These are phyloP conservation scores for Mycosphaerelloides madeirae DNA, from an alignment of 2,329 filamentous ascomycete genomes.

Conservation along the genomic window DNA sequence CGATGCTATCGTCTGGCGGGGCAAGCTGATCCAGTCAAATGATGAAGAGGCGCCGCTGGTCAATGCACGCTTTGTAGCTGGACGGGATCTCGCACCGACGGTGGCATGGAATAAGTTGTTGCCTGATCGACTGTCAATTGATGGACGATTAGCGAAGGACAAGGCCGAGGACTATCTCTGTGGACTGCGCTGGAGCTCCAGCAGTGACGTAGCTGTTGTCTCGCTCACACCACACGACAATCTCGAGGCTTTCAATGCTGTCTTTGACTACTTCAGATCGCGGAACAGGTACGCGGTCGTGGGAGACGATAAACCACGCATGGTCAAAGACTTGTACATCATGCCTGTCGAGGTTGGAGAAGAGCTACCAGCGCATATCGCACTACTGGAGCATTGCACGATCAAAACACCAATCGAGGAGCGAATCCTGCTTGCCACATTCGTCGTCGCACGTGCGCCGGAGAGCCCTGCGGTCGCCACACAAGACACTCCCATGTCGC, in stretches of 20 bases:
- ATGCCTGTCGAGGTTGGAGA: conserved; percentile 73
- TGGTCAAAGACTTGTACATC: conserved; percentile 86
- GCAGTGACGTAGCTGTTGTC: conserved; percentile 79
- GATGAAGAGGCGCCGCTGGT: conserved; percentile 44
- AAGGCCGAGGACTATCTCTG: conserved; percentile 89
- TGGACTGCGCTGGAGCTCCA: conserved; percentile 72
- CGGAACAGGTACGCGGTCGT: conserved; percentile 85
- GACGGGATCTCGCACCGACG: conserved; percentile 66
- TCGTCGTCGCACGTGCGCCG: conserved; percentile 69
- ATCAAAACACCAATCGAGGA: conserved; percentile 68
- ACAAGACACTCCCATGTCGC: neutral
- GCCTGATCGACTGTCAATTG: conserved; percentile 64
- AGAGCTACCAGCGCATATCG: conserved; percentile 75
- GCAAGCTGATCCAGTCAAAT: conserved; percentile 49
- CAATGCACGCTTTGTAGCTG: conserved; percentile 76
- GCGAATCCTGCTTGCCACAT: conserved; percentile 74
- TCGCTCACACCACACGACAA: conserved; percentile 62
- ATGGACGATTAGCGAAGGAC: conserved; percentile 73
- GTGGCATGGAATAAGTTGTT: conserved; percentile 73
- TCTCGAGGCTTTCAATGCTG: conserved; percentile 60
- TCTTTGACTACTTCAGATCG: conserved; percentile 82
- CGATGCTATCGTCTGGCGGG: conserved; percentile 72
- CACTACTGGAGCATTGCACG: conserved; percentile 78
- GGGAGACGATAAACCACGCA: conserved; percentile 53
- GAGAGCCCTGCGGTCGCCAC: conserved; percentile 13